Evolutionary conservation across 2,329 filamentous ascomycete species (phyloP), one percentile per base, ranked within the genome.

Genomic region (Blumeria hordei): DNA sequence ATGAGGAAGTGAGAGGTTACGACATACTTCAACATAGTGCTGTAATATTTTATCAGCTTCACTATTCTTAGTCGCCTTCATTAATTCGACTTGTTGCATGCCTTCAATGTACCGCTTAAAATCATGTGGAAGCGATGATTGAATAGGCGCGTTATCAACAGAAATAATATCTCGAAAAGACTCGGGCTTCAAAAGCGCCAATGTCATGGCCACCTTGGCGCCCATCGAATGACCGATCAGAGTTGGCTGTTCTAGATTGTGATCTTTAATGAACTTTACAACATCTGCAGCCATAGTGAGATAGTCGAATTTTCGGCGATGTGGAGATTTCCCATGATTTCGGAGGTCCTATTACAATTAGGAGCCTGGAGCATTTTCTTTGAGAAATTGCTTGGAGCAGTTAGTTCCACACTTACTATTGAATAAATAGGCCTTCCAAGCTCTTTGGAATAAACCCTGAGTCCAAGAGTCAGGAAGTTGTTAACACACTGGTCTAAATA

Each of bases 191-290:
- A 75, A 72, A 37, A 96, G 75, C 3, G 87, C 87, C 57, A 95
- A 72, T 0, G 83, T 74, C 90, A 96, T 95, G 62, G 86, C 87
- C 1, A 83, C 81, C 71, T 96, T 96, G 50, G 90, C 90, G 59
- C 92, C 90, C 90, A 96, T 96, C 1, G 87, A 94, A 69, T 96
- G 92, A 0, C 90, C 90, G 63, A 96, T 92, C 33, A 96, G 70
- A 0, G 84, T 87, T 1, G 81, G 73, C 33, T 83, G 71, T 47
- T 74, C 70, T n/a, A 95, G 69, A 3, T 73, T 71, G 66, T 93
- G 82, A 55, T 83, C 70, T 5, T 73, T 62, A 55, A 96, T 81
- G 67, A 96, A 96, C 47, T 75, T 72, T 55, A 81, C 78, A 10
- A 95, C 80, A 62, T 96, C 90, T 60, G 81, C 76, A 4, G 90